These are phyloP conservation scores for Coniosporium tulheliwenetii DNA, from an alignment of 2,329 filamentous ascomycete genomes.

Conservation along the genomic window DNA sequence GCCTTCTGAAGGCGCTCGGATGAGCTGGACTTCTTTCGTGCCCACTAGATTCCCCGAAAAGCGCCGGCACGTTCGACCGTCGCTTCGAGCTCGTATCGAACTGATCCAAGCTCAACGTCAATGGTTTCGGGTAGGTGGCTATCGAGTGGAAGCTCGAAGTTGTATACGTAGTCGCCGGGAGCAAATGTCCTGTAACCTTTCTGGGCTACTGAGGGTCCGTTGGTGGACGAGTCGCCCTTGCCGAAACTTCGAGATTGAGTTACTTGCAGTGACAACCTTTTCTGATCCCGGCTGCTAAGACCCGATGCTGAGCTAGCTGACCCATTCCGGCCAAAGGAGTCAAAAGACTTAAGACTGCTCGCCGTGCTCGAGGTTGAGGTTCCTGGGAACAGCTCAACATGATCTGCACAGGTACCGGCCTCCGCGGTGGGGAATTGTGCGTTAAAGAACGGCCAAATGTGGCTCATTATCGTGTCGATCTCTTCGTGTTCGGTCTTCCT, in stretches of 20 bases:
- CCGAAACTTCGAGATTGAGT: slow-evolving; percentile 73
- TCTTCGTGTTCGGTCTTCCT: slow-evolving; percentile 72
- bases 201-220: slow-evolving; percentile 43
- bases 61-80: slow-evolving; percentile 74
- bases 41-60: slow-evolving; percentile 82
- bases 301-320: slow-evolving; percentile 23
- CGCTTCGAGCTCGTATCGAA: slow-evolving; percentile 78
- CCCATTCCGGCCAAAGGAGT: neutral
- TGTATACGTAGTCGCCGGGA: slow-evolving; percentile 57
- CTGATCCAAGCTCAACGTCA: slow-evolving; percentile 69
- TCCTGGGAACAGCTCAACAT: slow-evolving; percentile 39
- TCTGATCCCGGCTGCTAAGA: slow-evolving; percentile 34
- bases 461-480: slow-evolving; percentile 71
- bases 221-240: slow-evolving; percentile 52
- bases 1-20: slow-evolving; percentile 72
- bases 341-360: slow-evolving; percentile 14
- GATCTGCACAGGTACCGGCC: slow-evolving; percentile 46
- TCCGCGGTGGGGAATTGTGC: slow-evolving; percentile 47
- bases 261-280: slow-evolving; percentile 63
- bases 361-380: slow-evolving; percentile 15
- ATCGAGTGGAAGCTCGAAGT: slow-evolving; percentile 73
- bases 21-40: slow-evolving; percentile 64
- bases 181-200: slow-evolving; percentile 80
- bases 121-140: slow-evolving; percentile 70
- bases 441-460: slow-evolving; percentile 88